Base-by-base conservation (phyloP, 768 basidiomycete species). In the Gymnopilus dilepis region DNA sequence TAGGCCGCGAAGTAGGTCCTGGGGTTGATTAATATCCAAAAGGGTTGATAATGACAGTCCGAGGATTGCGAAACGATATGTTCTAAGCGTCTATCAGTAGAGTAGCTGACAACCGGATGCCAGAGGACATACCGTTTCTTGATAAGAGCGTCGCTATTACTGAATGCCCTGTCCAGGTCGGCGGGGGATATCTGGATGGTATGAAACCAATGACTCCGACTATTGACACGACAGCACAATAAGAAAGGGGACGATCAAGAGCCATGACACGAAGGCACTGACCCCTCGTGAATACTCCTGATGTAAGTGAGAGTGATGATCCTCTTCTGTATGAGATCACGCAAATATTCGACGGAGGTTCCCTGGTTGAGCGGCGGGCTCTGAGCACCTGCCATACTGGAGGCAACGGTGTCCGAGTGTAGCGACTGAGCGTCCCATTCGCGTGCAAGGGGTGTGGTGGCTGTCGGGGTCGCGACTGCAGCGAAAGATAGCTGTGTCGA, bases 201-300 rank as follows among this genome's bases (percentile, higher is more conserved):
- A 72, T 94, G 91, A 69, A 92, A 92, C 93, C 93, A 94, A 70
- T 93, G 89, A 64, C 87, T 88, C 57, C 86, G 87, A 56, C 93
- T 94, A 64, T 53, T 37, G 52, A 54, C 34, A 37, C 33, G 54
- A 45, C 56, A 62, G 38, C 56, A 53, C 38, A 55, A 45, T 24
- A 59, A 59, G 54, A 40, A 55, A 45, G 50, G 28, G 28, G 26
- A 28, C 40, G 41, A 21, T 33, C 42, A 56, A 42, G 58, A 4
- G 38, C 22, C 30, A 40, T 41, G 30, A 50, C 31, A 56, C 55
- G 52, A 30, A 50, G 30, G 47, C 15, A 82, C 88, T 67, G 64
- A 94, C 91, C 94, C 94, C 74, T 94, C 92, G 65, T 94, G 90
- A 31, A 93, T 88, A 68, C 86, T 92, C 65, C 91, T 84, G 73